Percentiles rank a stretch among this genome's conserved stretches.
These are phyloP conservation scores for Trematosphaeria pertusa DNA, from an alignment of 2,329 filamentous ascomycete species.

Conservation along the genomic window DNA sequence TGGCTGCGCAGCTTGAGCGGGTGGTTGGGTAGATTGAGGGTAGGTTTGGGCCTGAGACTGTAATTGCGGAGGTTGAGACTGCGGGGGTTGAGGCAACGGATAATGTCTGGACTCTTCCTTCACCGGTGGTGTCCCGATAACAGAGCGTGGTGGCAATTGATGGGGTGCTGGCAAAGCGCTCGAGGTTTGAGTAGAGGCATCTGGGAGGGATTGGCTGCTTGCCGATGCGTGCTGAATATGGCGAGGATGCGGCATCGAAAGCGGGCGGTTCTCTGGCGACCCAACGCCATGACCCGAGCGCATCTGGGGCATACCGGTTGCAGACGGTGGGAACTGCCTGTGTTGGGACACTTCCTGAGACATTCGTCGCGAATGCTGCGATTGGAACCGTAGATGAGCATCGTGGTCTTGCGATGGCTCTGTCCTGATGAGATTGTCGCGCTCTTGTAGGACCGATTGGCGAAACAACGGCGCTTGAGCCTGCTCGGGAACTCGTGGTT, in stretches of 20 bases:
- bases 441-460: constrained; percentile 34
- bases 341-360: constrained; percentile 41
- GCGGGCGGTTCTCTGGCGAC: constrained; percentile 41
- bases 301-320: constrained; percentile 31
- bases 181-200: constrained; percentile 28
- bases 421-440: constrained; percentile 28
- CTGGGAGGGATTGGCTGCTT: constrained; percentile 27
- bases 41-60: constrained; percentile 30
- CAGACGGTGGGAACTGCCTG: constrained; percentile 30
- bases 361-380: constrained; percentile 36
- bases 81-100: constrained; percentile 25
- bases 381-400: constrained; percentile 30
- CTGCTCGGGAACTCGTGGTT: constrained; percentile 35
- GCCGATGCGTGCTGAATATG: constrained; percentile 33
- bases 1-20: constrained; percentile 24
- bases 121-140: constrained; percentile 39
- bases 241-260: constrained; percentile 37
- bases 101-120: constrained; percentile 44
- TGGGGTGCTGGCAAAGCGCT: constrained; percentile 24
- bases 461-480: constrained; percentile 35
- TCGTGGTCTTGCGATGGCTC: constrained; percentile 43
- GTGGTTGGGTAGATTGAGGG: constrained; percentile 26
- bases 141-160: constrained; percentile 31
- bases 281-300: constrained; percentile 31
- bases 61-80: constrained; percentile 26